Base-by-base conservation (phyloP, 192 early-diverging fungal species). In the Umbelopsis ramanniana region DNA sequence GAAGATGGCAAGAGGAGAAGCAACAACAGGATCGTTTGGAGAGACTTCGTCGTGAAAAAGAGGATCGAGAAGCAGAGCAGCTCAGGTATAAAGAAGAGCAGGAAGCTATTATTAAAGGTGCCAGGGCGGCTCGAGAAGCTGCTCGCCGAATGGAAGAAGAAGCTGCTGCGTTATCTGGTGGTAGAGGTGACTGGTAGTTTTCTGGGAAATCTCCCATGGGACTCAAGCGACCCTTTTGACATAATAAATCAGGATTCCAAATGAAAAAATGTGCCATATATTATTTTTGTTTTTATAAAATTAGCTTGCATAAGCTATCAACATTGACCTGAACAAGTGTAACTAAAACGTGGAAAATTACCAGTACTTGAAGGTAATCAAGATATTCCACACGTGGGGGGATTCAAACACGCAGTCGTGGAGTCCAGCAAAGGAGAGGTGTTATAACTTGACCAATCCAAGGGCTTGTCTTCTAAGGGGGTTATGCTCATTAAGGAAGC, bases 1-100 rank as follows among this genome's bases (percentile, higher is more conserved):
- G 60, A 35, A 52, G 76, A 71, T 71, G 76, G 33, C 73, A 72
- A 54, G 78, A 82, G 47, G 71, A 79, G 40, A 72, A 48, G 67
- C 72, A 67, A 43, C 66, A 52, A 70, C 66, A 67, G 14, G 66
- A 75, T 55, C 48, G 68, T 17, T 66, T 46, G 11, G 48, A 74
- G 70, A 50, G 66, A 74, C 23, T 69, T 70, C 68, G 72, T 73
- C 46, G 33, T 43, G 71, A 19, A 46, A 66, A 68, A 26, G 50
- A 60, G 19, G 46, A 46, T 23, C 40, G 19, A 53, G 63, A 72
- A 33, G 46, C 45, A n/a, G 26, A 72, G 50, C 45, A 71, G 23
- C 29, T 24, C 19, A 35, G 57, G 15, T 46, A 66, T 37, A 50
- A 24, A 46, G 24, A 46, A 17, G 46, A 52, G 40, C 29, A 48